phyloP scores from a whole-genome alignment of 164 flowering plant species.

The Chimonanthus salicifolius region DNA sequence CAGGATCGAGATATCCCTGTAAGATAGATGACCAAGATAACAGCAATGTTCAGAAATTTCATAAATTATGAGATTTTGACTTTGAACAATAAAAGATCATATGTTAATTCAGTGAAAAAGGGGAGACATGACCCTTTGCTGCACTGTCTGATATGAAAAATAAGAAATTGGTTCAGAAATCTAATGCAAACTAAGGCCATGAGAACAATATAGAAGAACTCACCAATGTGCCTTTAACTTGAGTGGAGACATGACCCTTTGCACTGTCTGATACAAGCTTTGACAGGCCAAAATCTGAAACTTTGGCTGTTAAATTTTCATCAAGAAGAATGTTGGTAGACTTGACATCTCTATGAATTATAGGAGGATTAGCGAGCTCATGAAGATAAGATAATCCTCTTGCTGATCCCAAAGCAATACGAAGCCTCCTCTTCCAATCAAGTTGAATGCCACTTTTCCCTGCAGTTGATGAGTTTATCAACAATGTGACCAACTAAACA shows the following conservation, averaged over 20 bases:
- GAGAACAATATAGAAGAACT: constrained; percentile 1
- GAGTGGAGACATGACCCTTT: constrained; percentile 31
- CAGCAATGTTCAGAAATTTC: not conserved
- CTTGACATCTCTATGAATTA: constrained; percentile 42
- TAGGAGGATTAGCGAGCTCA: constrained; percentile 40
- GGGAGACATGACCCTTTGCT: not conserved
- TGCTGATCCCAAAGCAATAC: constrained; percentile 36
- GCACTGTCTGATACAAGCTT: constrained; percentile 24
- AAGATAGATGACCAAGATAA: not conserved
- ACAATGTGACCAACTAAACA: not conserved
- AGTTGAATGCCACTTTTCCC: constrained; percentile 30
- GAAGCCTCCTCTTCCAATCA: constrained; percentile 37
- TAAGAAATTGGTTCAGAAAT: not conserved
- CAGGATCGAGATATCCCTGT: constrained; percentile 79
- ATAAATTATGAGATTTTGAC: not conserved
- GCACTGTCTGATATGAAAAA: not conserved
- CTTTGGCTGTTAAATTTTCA: constrained; percentile 33
- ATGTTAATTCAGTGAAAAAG: not conserved
- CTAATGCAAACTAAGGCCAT: not conserved
- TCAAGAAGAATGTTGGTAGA: constrained; percentile 38
- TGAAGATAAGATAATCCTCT: constrained; percentile 39
- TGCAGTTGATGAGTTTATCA: constrained; percentile 11
- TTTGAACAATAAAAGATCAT: not conserved
- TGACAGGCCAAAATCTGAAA: constrained; percentile 40
- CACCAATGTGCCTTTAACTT: constrained; percentile 45